These are phyloP conservation scores for Sideroxylon spinosum DNA, from an alignment of 179 eudicot species.

Conservation along the genomic window DNA sequence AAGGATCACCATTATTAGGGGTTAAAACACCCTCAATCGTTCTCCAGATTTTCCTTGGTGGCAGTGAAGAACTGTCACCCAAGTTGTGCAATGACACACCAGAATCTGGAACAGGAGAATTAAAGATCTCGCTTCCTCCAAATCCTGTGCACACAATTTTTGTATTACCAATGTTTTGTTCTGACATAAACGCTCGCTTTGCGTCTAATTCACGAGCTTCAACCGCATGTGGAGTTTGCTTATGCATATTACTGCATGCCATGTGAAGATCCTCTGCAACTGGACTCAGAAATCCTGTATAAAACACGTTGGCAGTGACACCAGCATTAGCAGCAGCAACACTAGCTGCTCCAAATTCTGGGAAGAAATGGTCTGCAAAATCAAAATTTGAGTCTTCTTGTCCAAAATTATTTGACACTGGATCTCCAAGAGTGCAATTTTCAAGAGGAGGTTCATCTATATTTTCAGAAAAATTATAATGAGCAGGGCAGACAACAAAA, in stretches of 20 bases:
- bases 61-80: constrained; percentile 38
- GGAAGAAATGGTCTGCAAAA: constrained; percentile 23
- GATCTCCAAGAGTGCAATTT: constrained; percentile 14
- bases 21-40: constrained; percentile 29
- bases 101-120: constrained; percentile 31
- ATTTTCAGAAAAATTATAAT: constrained; percentile 21
- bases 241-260: constrained; percentile 17
- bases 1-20: constrained; percentile 31
- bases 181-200: constrained; percentile 10
- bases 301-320: constrained; percentile 21
- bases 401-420: constrained; percentile 17
- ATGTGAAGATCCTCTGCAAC: constrained; percentile 23
- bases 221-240: constrained; percentile 24
- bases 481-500: constrained; percentile 24
- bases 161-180: constrained; percentile 15
- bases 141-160: constrained; percentile 14
- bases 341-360: constrained; percentile 26
- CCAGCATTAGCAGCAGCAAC: constrained; percentile 23
- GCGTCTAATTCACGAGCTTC: constrained; percentile 25
- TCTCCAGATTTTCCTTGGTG: constrained; percentile 44
- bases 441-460: constrained; percentile 15
- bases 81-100: constrained; percentile 38
- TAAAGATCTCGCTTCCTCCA: constrained; percentile 23
- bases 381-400: constrained; percentile 22
- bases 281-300: constrained; percentile 21